Evolutionary conservation across 495 filamentous ascomycete genomes (phyloP).

Genomic region (Podospora pseudocomata): DNA sequence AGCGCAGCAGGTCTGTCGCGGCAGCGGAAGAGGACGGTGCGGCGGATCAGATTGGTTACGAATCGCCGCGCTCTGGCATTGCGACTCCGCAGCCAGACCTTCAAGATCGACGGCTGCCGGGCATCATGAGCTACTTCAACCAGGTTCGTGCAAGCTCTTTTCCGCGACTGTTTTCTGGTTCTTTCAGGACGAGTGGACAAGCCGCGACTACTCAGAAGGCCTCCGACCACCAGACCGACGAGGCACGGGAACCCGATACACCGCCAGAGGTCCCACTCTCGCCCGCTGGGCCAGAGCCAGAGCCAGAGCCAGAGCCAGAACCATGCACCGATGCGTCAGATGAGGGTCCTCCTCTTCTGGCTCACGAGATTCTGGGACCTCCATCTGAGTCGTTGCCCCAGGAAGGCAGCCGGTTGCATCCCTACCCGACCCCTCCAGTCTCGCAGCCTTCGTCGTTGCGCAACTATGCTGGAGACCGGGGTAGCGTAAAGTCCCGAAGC

Average conservation of each 20-base stretch:
- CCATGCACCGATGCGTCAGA: slow-evolving; percentile 29
- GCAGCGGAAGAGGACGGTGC: slow-evolving; percentile 58
- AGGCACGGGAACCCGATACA: slow-evolving; percentile 30
- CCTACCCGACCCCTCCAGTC: slow-evolving; percentile 56
- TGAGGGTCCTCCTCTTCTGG: slow-evolving; percentile 49
- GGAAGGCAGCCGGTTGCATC: slow-evolving; percentile 36
- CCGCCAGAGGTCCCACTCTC: slow-evolving; percentile 24
- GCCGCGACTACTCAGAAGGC: slow-evolving; percentile 35
- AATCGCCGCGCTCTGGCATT: slow-evolving; percentile 78
- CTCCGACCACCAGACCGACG: slow-evolving; percentile 34
- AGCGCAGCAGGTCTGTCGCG: slow-evolving; percentile 44
- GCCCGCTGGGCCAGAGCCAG: slow-evolving; percentile 20
- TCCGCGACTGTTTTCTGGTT: slow-evolving; percentile 36
- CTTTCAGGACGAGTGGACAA: slow-evolving; percentile 38
- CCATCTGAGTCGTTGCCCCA: slow-evolving; percentile 32
- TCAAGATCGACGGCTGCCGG: slow-evolving; percentile 83
- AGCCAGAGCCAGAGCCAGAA: slow-evolving; percentile 9
- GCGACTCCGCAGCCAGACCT: slow-evolving; percentile 86
- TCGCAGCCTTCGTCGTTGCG: slow-evolving; percentile 56
- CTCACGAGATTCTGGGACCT: slow-evolving; percentile 46
- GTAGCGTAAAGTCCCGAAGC: slow-evolving; percentile 40
- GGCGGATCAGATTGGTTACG: slow-evolving; percentile 74
- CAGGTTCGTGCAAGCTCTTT: slow-evolving; percentile 81
- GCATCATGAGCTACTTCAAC: slow-evolving; percentile 90
- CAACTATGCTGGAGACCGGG: slow-evolving; percentile 43